These are phyloP conservation scores for Wickerhamomyces kurtzmanii DNA, from an alignment of 805 yeast species.

Conservation along the genomic window DNA sequence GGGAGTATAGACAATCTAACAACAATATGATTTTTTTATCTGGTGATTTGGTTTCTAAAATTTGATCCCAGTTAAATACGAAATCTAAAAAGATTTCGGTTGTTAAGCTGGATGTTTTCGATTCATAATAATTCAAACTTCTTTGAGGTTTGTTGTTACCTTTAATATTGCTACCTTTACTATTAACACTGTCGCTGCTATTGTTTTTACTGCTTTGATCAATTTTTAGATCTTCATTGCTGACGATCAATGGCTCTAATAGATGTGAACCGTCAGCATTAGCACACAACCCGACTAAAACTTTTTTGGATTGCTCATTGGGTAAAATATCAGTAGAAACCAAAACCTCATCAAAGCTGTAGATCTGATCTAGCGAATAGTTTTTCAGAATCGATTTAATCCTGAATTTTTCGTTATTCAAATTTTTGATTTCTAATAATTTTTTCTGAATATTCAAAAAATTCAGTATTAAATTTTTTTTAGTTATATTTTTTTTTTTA, in stretches of 20 bases:
- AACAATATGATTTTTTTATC: constrained; percentile 17
- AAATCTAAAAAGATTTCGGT: constrained; percentile 14
- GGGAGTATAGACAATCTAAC: constrained; percentile 24
- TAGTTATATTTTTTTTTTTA: constrained; percentile 19
- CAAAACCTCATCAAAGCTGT: constrained; percentile 26
- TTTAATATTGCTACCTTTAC: too few species aligned
- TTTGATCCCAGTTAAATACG: constrained; percentile 7
- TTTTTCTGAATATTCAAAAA: constrained; percentile 13
- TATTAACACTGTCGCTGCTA: too few species aligned
- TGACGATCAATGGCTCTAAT: too few species aligned
- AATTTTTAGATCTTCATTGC: too few species aligned
- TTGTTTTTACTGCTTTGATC: too few species aligned
- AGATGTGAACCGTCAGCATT: constrained; percentile 22
- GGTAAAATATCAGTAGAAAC: constrained; percentile 13
- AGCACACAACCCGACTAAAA: constrained; percentile 16
- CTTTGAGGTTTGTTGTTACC: too few species aligned
- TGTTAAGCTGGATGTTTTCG: constrained; percentile 9
- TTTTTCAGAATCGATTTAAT: constrained; percentile 8
- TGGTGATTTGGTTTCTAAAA: constrained; percentile 3
- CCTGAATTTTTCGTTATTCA: constrained; percentile 16
- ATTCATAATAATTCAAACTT: constrained; percentile 5
- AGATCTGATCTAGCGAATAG: constrained; percentile 17
- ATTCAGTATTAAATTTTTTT: constrained; percentile 16
- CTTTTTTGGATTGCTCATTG: constrained; percentile 6
- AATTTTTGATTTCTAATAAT: constrained; percentile 6